Conservation (phyloP, 176 grass and related monocot genomes). For the Aechmea fasciata region DNA sequence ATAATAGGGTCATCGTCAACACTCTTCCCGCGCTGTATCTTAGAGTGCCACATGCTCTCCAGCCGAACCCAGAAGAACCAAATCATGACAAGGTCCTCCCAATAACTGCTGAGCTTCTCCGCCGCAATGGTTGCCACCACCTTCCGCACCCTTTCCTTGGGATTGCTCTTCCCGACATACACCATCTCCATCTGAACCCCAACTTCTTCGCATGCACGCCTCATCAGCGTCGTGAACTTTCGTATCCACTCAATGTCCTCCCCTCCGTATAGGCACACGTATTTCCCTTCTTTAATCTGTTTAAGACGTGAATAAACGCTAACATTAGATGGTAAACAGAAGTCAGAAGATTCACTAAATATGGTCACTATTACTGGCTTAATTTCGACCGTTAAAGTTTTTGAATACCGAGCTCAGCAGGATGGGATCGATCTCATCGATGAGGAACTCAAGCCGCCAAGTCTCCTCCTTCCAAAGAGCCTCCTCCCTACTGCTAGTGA, state of each 20-base stretch:
- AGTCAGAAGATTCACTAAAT: no score
- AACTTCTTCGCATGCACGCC: constrained; percentile 13
- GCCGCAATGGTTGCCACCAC: not conserved
- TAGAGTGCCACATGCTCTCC: constrained; percentile 47
- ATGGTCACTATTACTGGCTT: no score
- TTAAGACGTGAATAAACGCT: not conserved
- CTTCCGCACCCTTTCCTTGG: constrained; percentile 29
- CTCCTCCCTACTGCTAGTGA: constrained; percentile 36
- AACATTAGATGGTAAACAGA: not conserved
- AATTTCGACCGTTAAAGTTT: not conserved
- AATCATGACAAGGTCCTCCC: constrained; percentile 28
- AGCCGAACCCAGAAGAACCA: constrained; percentile 53
- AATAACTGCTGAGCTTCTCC: constrained; percentile 40
- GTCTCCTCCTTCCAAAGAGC: constrained; percentile 38
- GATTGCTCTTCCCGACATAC: constrained; percentile 45
- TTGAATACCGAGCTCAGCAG: constrained; percentile 19
- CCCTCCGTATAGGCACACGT: constrained; percentile 36
- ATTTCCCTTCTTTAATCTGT: constrained; percentile 22
- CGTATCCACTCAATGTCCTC: constrained; percentile 36
- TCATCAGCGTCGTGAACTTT: constrained; percentile 21
- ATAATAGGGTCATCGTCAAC: constrained; percentile 34
- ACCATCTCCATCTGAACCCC: constrained; percentile 28
- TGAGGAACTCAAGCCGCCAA: constrained; percentile 34
- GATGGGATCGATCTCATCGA: constrained; percentile 34
- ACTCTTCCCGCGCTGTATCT: constrained; percentile 29